phyloP scores from a whole-genome alignment of 768 basidiomycete species.

The Leccinellum rugosiceps region DNA sequence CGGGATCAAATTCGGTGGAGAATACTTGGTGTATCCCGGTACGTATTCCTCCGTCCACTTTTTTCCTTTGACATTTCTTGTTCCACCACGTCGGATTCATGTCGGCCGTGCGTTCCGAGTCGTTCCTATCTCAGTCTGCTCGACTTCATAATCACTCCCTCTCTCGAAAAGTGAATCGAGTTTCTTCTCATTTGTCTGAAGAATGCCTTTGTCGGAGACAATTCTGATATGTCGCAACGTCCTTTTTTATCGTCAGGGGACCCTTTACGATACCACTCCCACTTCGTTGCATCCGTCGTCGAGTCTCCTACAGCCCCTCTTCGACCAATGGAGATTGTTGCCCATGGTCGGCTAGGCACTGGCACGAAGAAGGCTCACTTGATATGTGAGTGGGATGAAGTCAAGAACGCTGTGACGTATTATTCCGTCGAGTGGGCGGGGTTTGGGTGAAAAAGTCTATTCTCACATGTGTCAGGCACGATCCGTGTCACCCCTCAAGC shows the following conservation, averaged over 20 bases:
- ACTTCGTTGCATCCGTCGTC: constrained; percentile 85
- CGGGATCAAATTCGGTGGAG: constrained; percentile 93
- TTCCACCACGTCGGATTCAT: not conserved
- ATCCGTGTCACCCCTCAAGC: not conserved
- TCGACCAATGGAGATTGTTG: constrained; percentile 90
- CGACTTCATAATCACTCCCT: not conserved
- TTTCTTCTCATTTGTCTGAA: not conserved
- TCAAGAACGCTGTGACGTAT: constrained; percentile 61
- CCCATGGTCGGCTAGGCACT: constrained; percentile 92
- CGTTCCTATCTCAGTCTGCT: not conserved
- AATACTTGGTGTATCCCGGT: constrained; percentile 97
- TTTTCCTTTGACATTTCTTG: not conserved
- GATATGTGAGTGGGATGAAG: constrained; percentile 84
- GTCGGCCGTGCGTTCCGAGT: not conserved
- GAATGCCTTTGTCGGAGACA: not conserved
- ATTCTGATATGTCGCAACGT: constrained; percentile 5
- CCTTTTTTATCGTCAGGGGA: constrained; percentile 57
- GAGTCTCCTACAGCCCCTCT: constrained; percentile 58
- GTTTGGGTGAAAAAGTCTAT: constrained; percentile 53
- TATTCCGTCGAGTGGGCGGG: constrained; percentile 89
- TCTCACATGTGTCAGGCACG: not conserved
- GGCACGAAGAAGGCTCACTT: constrained; percentile 97
- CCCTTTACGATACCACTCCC: constrained; percentile 93
- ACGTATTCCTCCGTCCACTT: constrained; percentile 19
- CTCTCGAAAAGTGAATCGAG: not conserved